Percentiles rank a stretch among this genome's conserved stretches.
These are phyloP conservation scores for Penicillium coprophilum DNA, from an alignment of 495 filamentous ascomycete genomes.

Conservation along the genomic window DNA sequence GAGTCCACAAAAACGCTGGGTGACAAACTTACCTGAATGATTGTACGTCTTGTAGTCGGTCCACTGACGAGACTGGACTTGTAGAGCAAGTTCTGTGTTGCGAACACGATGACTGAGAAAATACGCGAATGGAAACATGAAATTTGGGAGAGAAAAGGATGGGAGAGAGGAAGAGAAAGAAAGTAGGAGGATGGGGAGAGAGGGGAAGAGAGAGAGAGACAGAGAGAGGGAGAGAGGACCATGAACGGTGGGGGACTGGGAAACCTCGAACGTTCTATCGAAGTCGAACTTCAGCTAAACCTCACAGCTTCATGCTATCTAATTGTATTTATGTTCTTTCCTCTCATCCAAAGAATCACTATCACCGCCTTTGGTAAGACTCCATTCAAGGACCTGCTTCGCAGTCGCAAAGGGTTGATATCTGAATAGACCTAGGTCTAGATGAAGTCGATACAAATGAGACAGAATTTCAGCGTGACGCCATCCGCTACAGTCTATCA, in stretches of 20 bases:
- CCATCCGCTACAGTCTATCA: not conserved
- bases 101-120: not conserved
- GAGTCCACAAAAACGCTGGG: not conserved
- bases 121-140: not conserved
- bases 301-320: not conserved
- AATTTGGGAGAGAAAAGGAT: not conserved
- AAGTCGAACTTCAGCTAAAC: not conserved
- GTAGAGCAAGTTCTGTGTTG: not conserved
- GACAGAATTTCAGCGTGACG: not conserved
- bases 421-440: not conserved
- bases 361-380: not conserved
- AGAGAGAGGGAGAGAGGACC: not conserved
- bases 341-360: not conserved
- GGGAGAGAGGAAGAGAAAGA: not conserved
- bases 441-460: not conserved
- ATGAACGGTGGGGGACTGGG: not conserved
- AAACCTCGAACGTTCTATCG: not conserved
- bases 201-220: not conserved
- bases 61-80: not conserved
- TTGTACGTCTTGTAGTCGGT: not conserved
- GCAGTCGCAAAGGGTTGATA: not conserved
- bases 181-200: not conserved
- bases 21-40: not conserved
- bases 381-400: not conserved
- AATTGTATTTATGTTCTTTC: not conserved